Percentiles rank a stretch among this genome's conserved stretches.
These are phyloP conservation scores for Phytopythium helicoides DNA, from an alignment of 352 stramenopile genomes.

Conservation along the genomic window DNA sequence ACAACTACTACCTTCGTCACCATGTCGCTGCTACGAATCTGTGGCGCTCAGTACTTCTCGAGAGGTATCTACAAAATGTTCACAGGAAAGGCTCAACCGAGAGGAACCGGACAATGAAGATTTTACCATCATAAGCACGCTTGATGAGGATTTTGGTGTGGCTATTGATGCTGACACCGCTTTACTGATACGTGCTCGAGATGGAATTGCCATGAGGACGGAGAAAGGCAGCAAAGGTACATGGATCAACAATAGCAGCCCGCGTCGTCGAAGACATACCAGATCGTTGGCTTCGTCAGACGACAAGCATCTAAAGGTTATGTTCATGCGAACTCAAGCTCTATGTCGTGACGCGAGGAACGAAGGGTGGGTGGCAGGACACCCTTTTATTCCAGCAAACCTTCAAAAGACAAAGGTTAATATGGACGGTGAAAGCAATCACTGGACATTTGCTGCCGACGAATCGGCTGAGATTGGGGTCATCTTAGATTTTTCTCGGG, in stretches of 20 bases:
- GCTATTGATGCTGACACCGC: slow-evolving; percentile 3
- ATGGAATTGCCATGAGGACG: not conserved
- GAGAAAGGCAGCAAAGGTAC: not conserved
- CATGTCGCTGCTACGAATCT: slow-evolving; percentile 25
- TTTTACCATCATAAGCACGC: slow-evolving; percentile 12
- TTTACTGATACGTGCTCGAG: not conserved
- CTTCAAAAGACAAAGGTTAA: not conserved
- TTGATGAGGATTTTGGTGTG: slow-evolving; percentile 12
- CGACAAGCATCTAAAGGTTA: not conserved
- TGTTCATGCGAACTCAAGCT: slow-evolving; percentile 6
- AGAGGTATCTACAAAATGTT: too few species aligned
- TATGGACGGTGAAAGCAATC: not conserved
- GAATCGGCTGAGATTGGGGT: not conserved
- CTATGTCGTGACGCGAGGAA: slow-evolving; percentile 14
- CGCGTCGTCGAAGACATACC: not conserved
- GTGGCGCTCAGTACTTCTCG: not conserved
- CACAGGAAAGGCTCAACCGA: not conserved
- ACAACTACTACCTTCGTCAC: slow-evolving; percentile 15
- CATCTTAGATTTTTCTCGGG: too few species aligned
- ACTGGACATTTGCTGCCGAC: not conserved
- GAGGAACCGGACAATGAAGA: not conserved
- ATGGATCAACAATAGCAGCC: not conserved
- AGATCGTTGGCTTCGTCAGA: not conserved
- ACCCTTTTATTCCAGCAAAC: slow-evolving; percentile 3
- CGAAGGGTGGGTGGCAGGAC: slow-evolving; percentile 13